Conservation (phyloP, 2,329 filamentous ascomycete genomes). For the Fusarium sp. region DNA sequence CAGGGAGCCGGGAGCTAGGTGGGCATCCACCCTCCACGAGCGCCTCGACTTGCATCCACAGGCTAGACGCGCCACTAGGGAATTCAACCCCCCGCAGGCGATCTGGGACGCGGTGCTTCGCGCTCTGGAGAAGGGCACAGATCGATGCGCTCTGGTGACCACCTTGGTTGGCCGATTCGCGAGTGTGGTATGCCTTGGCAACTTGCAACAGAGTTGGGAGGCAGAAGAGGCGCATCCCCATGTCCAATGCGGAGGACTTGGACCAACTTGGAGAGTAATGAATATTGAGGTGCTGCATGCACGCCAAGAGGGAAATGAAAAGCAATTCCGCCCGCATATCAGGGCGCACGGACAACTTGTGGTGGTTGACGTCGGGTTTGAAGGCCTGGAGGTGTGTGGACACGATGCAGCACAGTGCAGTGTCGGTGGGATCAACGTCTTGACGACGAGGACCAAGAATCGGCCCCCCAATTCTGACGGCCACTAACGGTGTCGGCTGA, state of each 20-base stretch:
- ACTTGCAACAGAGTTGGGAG: neutral
- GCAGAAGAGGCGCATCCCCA: neutral
- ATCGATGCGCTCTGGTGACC: neutral
- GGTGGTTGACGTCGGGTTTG: slow-evolving; percentile 34
- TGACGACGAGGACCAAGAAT: slow-evolving; percentile 15
- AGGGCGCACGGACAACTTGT: slow-evolving; percentile 32
- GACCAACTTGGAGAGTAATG: slow-evolving; percentile 10
- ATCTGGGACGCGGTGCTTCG: slow-evolving; percentile 20
- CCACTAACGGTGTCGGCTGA: slow-evolving; percentile 20
- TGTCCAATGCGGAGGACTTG: neutral
- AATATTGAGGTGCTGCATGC: slow-evolving; percentile 28
- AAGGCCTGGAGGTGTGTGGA: slow-evolving; percentile 31
- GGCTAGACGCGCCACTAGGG: slow-evolving; percentile 29
- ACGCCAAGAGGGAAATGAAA: slow-evolving; percentile 42
- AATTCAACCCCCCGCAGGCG: slow-evolving; percentile 24
- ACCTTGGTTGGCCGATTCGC: neutral
- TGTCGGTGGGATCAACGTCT: slow-evolving; percentile 28
- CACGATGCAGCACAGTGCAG: slow-evolving; percentile 32
- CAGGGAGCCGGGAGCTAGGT: slow-evolving; percentile 34
- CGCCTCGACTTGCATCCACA: slow-evolving; percentile 36
- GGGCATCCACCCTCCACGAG: slow-evolving; percentile 20
- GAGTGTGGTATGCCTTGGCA: neutral
- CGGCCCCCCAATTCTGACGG: slow-evolving; percentile 19
- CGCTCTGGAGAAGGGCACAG: neutral
- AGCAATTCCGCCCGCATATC: slow-evolving; percentile 38